Evolutionary conservation across 208 protist species (phyloP), one percentile per base, ranked within the genome.

Genomic region (Trypanosoma cruzi): DNA sequence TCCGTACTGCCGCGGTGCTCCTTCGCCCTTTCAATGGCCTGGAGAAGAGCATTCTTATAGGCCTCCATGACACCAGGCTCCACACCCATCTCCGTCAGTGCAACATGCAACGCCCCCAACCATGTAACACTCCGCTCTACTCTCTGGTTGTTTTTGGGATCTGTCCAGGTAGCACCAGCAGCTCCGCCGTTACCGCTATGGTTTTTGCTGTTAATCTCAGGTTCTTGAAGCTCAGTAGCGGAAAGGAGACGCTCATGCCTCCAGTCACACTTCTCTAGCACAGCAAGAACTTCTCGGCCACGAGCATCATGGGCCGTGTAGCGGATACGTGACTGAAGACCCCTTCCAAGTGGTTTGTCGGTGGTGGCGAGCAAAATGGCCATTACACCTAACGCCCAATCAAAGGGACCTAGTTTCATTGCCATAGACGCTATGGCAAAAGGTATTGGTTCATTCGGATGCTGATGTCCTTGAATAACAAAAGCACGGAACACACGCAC

Each of bases 381-480:
- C 46, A 93, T 82, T 0, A 96, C 64, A 18, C 90, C 90, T 16
- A 94, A 55, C 11, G 78, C 82, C 79, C 86, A 89, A 64, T 88
- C 83, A 18, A 95, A 79, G 34, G 88, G 84, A n/a, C 85, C 81
- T 2, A 82, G 74, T 72, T 87, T 88, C 73, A 89, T 89, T 68
- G 80, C 82, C 18, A 56, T 36, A 1, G 61, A 75, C 3, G 83
- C 80, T 18, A 84, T 88, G 20, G 80, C 72, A 50, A 91, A 81
- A 24, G 81, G 77, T 50, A 84, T 81, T 37, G 37, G 55, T 31
- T 75, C 70, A 44, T 46, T 69, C 0, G 52, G 44, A 34, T 70
- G 26, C 24, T 56, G 70, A 36, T 70, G 57, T 1, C 40, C 22
- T n/a, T 66, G 70, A 42, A 69, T 36, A 56, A 75, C 63, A 64